Percentiles rank a stretch among this genome's conserved stretches.
These are phyloP conservation scores for Petunia hybrid DNA, from an alignment of 305 asterid species.

Conservation along the genomic window DNA sequence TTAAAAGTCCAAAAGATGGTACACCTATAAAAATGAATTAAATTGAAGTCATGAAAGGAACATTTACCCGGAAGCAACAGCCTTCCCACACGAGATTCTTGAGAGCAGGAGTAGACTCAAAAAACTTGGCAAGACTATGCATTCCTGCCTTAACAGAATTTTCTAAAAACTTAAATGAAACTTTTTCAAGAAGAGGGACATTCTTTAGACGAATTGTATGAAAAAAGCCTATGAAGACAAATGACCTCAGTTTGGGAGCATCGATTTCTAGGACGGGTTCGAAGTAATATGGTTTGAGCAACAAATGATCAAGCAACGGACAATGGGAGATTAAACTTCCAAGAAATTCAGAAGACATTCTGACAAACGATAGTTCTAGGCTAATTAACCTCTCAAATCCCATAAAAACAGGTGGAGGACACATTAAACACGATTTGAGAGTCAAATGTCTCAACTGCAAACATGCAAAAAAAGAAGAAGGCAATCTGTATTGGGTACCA, in stretches of 20 bases:
- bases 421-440: slow-evolving; percentile 28
- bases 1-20: background rate
- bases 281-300: background rate
- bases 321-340: slow-evolving; percentile 35
- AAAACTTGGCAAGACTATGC: background rate
- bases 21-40: background rate
- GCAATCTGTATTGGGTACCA: slow-evolving; percentile 10
- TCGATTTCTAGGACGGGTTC: slow-evolving; percentile 12
- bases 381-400: slow-evolving; percentile 33
- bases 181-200: background rate
- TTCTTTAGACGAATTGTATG: background rate
- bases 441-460: slow-evolving; percentile 13
- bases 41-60: background rate
- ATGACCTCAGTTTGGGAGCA: slow-evolving; percentile 33
- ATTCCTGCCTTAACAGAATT: background rate
- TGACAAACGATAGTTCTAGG: slow-evolving; percentile 15
- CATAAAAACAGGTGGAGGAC: slow-evolving; percentile 14
- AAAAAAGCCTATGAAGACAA: background rate
- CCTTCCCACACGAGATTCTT: slow-evolving; percentile 5
- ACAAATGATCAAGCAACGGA: slow-evolving; percentile 36
- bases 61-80: slow-evolving; percentile 33
- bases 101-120: slow-evolving; percentile 28
- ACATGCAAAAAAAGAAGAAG: slow-evolving; percentile 33
- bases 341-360: slow-evolving; percentile 7
- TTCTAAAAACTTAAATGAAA: background rate